phyloP scores from a whole-genome alignment of 1,284 basidiomycete genomes.

The Vanrija humicola region DNA sequence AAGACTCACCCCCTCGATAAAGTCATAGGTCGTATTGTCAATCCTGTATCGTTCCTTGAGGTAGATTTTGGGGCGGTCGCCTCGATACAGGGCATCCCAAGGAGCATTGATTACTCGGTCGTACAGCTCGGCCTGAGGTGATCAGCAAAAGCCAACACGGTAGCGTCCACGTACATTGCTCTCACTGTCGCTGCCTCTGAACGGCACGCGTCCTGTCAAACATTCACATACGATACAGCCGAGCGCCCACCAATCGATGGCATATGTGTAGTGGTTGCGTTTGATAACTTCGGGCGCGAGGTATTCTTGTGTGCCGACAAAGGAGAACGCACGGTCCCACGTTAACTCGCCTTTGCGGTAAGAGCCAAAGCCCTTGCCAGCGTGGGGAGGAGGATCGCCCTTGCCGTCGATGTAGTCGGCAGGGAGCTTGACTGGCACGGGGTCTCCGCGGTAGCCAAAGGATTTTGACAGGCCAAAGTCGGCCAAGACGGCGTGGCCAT shows the following conservation, averaged over 20 bases:
- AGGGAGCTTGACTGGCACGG: constrained; percentile 27
- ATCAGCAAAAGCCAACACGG: not conserved
- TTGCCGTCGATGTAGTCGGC: constrained; percentile 20
- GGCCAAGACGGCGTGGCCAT: constrained; percentile 92
- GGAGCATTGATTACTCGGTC: constrained; percentile 26
- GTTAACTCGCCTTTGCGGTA: constrained; percentile 21
- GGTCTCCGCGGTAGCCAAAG: constrained; percentile 41
- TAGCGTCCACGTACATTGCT: constrained; percentile 8
- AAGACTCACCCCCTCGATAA: constrained; percentile 79
- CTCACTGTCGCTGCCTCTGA: constrained; percentile 19
- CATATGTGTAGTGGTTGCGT: constrained; percentile 83
- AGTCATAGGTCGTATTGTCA: constrained; percentile 89
- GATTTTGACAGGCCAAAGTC: constrained; percentile 69
- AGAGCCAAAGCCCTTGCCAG: constrained; percentile 20
- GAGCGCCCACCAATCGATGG: constrained; percentile 97
- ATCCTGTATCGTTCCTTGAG: constrained; percentile 52
- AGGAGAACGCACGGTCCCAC: constrained; percentile 22
- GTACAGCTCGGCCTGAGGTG: constrained; percentile 12
- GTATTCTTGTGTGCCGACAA: constrained; percentile 75
- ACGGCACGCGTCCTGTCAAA: constrained; percentile 48
- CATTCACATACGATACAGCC: constrained; percentile 97
- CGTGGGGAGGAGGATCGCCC: constrained; percentile 14
- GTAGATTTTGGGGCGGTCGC: constrained; percentile 10
- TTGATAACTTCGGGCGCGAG: constrained; percentile 88
- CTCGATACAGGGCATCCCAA: constrained; percentile 37